Base-by-base conservation (phyloP, 306 rosid genomes). In the Vigna reflexopilosa region DNA sequence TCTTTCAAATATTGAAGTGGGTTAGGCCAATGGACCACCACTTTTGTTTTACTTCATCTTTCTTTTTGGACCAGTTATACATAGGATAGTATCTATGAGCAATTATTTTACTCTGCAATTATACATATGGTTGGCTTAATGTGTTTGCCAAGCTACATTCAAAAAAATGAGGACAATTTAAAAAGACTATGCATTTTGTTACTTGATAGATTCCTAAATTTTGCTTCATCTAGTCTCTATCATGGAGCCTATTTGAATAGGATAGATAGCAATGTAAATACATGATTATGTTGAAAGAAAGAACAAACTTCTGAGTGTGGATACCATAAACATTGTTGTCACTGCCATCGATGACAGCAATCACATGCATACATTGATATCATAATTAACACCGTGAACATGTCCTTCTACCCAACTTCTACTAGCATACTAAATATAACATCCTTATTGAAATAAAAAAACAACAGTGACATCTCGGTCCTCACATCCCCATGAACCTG, bases 301-400 rank as follows among this genome's bases (percentile, higher is more conserved):
- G 15, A 67, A 54, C 49, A 40, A 66, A n/a, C 17, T 80, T 6
- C 56, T 22, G 51, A 13, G 66, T 88, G 80, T 65, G 67, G 73
- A 65, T 57, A 77, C 61, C 75, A 56, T 62, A 54, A 68, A 50
- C 77, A 85, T 75, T 65, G 57, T 81, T 69, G 62, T 81, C 80
- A 70, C 45, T 66, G 14, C 71, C 79, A 79, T 80, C 47, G 79
- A 49, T 45, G 57, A 47, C 81, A 76, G 57, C 66, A 63, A 59
- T 80, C 83, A 77, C 76, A 71, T 50, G 48, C 84, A 79, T 48
- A 63, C 73, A 87, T 72, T 6, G 56, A 51, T 3, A 51, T 12
- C 55, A 42, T 42, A 40, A 42, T 28, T 59, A 20, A 32, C 30
- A 51, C 40, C 67, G 28, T 66, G 40, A 36, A 14, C 78, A 81